phyloP scores from a whole-genome alignment of 176 grass and related monocot genomes.

The Oropetium thomaeum region DNA sequence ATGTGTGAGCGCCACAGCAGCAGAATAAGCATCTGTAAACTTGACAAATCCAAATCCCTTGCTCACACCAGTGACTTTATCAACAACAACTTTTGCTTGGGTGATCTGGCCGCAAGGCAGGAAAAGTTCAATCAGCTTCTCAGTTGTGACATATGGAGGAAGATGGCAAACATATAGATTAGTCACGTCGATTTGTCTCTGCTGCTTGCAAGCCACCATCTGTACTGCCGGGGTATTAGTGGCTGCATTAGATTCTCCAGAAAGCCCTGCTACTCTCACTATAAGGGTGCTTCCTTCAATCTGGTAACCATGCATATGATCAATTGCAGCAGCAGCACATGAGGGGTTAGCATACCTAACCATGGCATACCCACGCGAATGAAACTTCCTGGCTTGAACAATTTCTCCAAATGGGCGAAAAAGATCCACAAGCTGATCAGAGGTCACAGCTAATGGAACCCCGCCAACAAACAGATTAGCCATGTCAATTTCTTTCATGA shows the following conservation, averaged over 20 bases:
- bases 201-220: not conserved
- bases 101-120: constrained; percentile 51
- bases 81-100: constrained; percentile 48
- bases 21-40: constrained; percentile 44
- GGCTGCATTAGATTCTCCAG: not conserved
- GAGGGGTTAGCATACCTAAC: constrained; percentile 48
- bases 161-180: constrained; percentile 58
- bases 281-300: constrained; percentile 59
- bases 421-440: constrained; percentile 48
- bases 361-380: constrained; percentile 50
- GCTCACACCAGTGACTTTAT: constrained; percentile 52
- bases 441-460: constrained; percentile 45
- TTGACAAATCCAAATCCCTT: constrained; percentile 76
- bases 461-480: constrained; percentile 52
- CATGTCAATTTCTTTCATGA: constrained; percentile 49
- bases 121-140: constrained; percentile 52
- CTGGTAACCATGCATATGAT: constrained; percentile 54
- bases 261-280: constrained; percentile 45
- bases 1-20: constrained; percentile 38
- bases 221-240: not conserved
- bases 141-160: constrained; percentile 39
- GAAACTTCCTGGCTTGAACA: constrained; percentile 46
- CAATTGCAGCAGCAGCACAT: constrained; percentile 43
- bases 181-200: constrained; percentile 45
- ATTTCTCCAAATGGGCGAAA: constrained; percentile 62